phyloP scores from a whole-genome alignment of 805 yeast species.

The Candida sphagnicola region DNA sequence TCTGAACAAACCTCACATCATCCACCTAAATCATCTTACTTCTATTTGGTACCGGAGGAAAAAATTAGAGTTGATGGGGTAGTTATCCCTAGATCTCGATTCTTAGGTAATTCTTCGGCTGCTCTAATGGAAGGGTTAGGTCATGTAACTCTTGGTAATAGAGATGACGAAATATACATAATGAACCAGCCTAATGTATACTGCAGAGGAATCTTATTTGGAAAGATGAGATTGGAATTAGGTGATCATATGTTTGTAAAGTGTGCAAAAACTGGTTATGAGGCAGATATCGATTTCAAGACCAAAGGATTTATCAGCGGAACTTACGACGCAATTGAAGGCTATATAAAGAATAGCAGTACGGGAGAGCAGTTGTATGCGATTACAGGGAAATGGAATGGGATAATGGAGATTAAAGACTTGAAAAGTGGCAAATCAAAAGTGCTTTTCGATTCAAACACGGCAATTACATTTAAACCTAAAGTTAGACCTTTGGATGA shows the following conservation, averaged over 20 bases:
- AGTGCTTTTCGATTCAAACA: constrained; percentile 41
- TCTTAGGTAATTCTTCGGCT: constrained; percentile 94
- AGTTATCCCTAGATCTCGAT: constrained; percentile 80
- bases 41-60: constrained; percentile 77
- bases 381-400: constrained; percentile 93
- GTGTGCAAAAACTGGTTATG: constrained; percentile 53
- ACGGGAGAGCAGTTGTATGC: constrained; percentile 53
- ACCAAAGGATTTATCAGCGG: constrained; percentile 94
- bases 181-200: constrained; percentile 95
- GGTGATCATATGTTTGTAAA: constrained; percentile 87
- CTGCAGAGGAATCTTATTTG: constrained; percentile 89
- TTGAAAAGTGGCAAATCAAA: constrained; percentile 45
- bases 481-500: constrained; percentile 71
- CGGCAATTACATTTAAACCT: constrained; percentile 55
- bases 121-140: constrained; percentile 95
- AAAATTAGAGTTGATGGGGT: constrained; percentile 86
- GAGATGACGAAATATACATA: constrained; percentile 66
- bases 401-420: constrained; percentile 61
- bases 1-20: constrained; percentile 97
- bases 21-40: constrained; percentile 96
- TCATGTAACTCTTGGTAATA: constrained; percentile 62
- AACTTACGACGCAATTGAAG: constrained; percentile 84
- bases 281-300: constrained; percentile 87
- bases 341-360: constrained; percentile 49
- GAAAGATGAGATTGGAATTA: constrained; percentile 82